These are phyloP conservation scores for Conringia planisiliqua DNA, from an alignment of 345 rosid genomes.

Conservation along the genomic window DNA sequence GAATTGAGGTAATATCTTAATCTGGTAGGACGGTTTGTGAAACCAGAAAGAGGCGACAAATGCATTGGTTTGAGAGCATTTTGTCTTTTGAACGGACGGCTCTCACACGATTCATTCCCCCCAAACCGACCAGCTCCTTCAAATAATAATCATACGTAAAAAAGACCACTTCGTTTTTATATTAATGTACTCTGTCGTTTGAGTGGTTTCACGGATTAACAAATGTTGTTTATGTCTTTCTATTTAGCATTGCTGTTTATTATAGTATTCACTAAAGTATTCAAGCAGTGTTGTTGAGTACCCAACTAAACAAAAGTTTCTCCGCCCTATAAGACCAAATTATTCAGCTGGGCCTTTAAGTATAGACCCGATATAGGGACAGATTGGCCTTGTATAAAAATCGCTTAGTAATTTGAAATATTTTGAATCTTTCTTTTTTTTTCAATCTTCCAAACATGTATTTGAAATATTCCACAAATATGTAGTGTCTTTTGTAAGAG, in stretches of 20 bases:
- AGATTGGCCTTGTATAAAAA: not conserved
- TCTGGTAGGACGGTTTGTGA: conserved; percentile 33
- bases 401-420: not conserved
- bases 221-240: too few species aligned
- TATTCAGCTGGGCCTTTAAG: not conserved
- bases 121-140: conserved; percentile 32
- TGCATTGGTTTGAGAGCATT: conserved; percentile 26
- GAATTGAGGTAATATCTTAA: conserved; percentile 21
- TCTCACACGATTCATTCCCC: conserved; percentile 27
- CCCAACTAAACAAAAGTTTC: not conserved
- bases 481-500: too few species aligned
- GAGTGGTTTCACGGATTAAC: conserved; percentile 6
- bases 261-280: too few species aligned
- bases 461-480: not conserved
- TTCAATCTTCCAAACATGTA: not conserved
- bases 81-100: conserved; percentile 22
- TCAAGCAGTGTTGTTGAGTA: too few species aligned
- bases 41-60: conserved; percentile 26
- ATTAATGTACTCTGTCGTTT: conserved; percentile 3
- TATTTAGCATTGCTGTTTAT: too few species aligned
- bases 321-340: not conserved
- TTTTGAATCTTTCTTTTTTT: not conserved
- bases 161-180: not conserved
- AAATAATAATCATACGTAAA: conserved; percentile 11
- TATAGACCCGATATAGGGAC: not conserved